Evolutionary conservation across 2,329 filamentous ascomycete species (phyloP), one percentile per base, ranked within the genome.

Genomic region (Fusarium sp.): DNA sequence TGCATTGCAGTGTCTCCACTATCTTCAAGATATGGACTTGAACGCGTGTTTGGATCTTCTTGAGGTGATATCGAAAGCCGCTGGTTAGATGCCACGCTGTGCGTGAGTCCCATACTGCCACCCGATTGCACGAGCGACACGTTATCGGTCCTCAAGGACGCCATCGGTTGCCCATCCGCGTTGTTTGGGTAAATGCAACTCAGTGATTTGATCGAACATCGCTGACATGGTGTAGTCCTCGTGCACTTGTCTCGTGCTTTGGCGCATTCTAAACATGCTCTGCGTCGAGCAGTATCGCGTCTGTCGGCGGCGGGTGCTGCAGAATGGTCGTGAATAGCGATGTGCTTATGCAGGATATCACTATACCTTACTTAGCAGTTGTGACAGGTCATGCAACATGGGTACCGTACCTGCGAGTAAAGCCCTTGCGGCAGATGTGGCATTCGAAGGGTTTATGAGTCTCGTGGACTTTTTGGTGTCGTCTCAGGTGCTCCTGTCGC

Each of bases 391-490:
- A 12, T 2, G 2, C 10, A 2, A 2, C 27, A 29, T 4, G 20
- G 9, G 7, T 7, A 18, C n/a, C 29, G 6, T 37, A 71, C 72
- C 72, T 74, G 41, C 72, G 55, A 12, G 65, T 60, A 4, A 74
- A 74, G 4, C 57, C 41, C 25, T 73, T 74, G 3, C 54, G 56
- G 8, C 72, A 74, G 1, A 60, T 52, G 9, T 57, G 40, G 11
- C 72, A 74, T 8, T 53, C 25, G 7, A 74, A 74, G 3, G 57
- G 49, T 25, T 56, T 48, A 7, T 47, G 24, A 6, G 41, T 61
- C 4, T 66, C 61, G 29, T 74, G 71, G 0, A 61, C 47, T n/a
- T 55, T 60, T 12, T 74, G 51, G 24, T 74, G 72, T 9, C 72
- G 52, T 10, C 60, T 72, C 1, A 74, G 58, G 24, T 74, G 72